Conservation (phyloP, 2,329 filamentous ascomycete genomes). For the Fusarium sororula region DNA sequence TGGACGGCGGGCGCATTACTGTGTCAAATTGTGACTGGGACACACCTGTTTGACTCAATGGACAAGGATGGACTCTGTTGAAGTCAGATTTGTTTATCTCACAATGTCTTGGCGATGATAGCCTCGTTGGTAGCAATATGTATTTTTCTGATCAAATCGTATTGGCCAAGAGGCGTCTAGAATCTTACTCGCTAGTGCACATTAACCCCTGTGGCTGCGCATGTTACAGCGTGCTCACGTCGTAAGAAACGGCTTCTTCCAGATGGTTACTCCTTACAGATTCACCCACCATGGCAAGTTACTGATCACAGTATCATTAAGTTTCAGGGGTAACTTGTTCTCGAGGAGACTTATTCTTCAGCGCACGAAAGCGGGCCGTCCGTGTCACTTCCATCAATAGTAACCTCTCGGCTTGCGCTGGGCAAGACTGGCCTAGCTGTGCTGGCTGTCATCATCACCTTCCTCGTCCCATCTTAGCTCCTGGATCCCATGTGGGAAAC, state of each 20-base stretch:
- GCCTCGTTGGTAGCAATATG: not conserved
- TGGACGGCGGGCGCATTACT: not conserved
- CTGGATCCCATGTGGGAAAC: not conserved
- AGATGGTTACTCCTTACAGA: conserved; percentile 1
- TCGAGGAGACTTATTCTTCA: conserved; percentile 12
- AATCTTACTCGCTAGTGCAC: not conserved
- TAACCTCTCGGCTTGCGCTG: conserved; percentile 6
- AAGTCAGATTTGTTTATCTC: not conserved
- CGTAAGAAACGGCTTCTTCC: conserved; percentile 12
- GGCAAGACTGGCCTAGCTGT: not conserved
- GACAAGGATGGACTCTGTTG: not conserved
- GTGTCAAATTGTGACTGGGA: not conserved
- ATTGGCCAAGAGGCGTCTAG: not conserved
- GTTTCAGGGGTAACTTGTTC: conserved; percentile 26
- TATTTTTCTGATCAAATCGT: not conserved
- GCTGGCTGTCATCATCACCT: conserved; percentile 2
- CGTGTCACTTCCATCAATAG: conserved; percentile 24
- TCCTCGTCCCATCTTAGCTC: not conserved
- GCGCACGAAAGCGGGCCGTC: not conserved
- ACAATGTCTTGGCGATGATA: conserved; percentile 18
- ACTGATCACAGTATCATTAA: conserved; percentile 7
- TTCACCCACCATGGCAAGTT: not conserved
- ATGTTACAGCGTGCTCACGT: conserved; percentile 3
- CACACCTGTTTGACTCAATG: not conserved
- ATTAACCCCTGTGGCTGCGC: conserved; percentile 21